Evolutionary conservation across 2,329 filamentous ascomycete genomes (phyloP).

Genomic region (Arthrocladium fulminans): DNA sequence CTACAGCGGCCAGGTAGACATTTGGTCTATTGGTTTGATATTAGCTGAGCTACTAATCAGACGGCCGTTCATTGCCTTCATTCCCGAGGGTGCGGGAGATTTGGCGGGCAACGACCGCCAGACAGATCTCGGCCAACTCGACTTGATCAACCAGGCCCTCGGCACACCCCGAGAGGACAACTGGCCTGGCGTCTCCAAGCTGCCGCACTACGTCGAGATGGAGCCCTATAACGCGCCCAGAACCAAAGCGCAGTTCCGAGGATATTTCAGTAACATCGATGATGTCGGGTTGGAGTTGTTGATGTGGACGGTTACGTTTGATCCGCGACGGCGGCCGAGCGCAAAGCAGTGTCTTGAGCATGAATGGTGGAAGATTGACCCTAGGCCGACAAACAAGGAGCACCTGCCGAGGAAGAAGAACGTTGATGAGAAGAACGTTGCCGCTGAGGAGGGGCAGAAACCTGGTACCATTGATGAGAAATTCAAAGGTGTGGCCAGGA

Average conservation of each 20-base stretch:
- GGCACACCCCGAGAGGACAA: constrained; percentile 89
- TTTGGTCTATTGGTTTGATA: constrained; percentile 89
- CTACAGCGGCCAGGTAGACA: constrained; percentile 83
- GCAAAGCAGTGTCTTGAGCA: constrained; percentile 72
- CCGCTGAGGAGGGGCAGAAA: constrained; percentile 68
- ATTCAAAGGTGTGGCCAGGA: constrained; percentile 67
- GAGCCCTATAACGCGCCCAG: constrained; percentile 49
- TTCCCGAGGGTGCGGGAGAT: constrained; percentile 39
- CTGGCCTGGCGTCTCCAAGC: constrained; percentile 80
- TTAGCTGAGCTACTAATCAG: constrained; percentile 85
- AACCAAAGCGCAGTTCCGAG: constrained; percentile 62
- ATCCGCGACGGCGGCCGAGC: constrained; percentile 76
- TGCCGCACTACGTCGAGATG: constrained; percentile 68
- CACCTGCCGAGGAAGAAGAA: constrained; percentile 71
- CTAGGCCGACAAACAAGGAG: constrained; percentile 70
- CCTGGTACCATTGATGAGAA: constrained; percentile 55
- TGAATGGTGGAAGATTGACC: constrained; percentile 75
- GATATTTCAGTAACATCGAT: constrained; percentile 71
- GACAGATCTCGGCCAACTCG: constrained; percentile 61
- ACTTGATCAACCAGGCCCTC: constrained; percentile 72
- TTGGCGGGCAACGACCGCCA: constrained; percentile 12
- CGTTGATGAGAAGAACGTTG: constrained; percentile 61
- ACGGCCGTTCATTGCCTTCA: constrained; percentile 72
- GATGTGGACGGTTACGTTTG: constrained; percentile 72
- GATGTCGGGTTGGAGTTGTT: constrained; percentile 77